phyloP scores from a whole-genome alignment of 2,329 filamentous ascomycete genomes.

The Aspergillus sp. region DNA sequence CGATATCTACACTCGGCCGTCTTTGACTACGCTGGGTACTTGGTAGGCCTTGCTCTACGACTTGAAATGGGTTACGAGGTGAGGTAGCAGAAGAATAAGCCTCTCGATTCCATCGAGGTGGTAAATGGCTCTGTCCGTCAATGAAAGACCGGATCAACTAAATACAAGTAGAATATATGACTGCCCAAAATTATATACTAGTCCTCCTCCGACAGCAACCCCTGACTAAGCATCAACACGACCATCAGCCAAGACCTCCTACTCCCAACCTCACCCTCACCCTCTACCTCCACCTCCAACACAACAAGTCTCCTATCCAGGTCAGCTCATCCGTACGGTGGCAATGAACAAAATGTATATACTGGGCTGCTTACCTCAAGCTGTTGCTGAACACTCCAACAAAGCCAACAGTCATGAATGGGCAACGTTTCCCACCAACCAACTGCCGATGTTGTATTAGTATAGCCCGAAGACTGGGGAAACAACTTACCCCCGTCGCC shows the following conservation, averaged over 20 bases:
- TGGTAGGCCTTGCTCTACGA: not conserved
- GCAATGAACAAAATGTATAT: not conserved
- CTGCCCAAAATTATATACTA: not conserved
- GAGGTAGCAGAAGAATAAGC: not conserved
- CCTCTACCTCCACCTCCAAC: not conserved
- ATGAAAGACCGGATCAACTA: not conserved
- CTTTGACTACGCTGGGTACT: not conserved
- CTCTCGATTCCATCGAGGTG: not conserved
- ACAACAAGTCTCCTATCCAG: not conserved
- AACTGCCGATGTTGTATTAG: not conserved
- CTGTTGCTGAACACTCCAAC: not conserved
- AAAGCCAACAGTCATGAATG: not conserved
- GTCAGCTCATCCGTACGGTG: not conserved
- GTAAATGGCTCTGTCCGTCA: not conserved
- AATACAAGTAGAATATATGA: not conserved
- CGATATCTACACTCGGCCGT: not conserved
- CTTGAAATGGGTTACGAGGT: not conserved
- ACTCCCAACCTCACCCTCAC: not conserved
- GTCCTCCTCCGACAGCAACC: not conserved
- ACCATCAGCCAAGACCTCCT: not conserved
- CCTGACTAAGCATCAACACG: not conserved
- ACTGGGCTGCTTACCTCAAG: not conserved
- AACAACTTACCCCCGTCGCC: not conserved
- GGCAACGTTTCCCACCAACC: conserved; percentile 3
- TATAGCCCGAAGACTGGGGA: not conserved